Base-by-base conservation (phyloP, 345 rosid species). In the Excoecaria cochinchinensis region DNA sequence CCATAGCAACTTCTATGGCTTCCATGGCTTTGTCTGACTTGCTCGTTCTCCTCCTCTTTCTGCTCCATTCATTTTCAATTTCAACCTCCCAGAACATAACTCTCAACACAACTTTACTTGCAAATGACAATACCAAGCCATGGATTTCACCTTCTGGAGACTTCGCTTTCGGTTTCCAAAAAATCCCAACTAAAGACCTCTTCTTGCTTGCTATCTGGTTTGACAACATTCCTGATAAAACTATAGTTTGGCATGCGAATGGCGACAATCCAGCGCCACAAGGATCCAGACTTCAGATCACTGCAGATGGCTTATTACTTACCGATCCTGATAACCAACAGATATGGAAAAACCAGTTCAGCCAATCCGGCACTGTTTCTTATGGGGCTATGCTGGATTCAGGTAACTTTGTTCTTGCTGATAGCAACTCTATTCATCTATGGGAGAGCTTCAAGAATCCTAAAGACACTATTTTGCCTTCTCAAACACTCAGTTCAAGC, bases 401-500 rank as follows among this genome's bases (percentile, higher is more conserved):
- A 0, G 89, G 89, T 4, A 86, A 84, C 62, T 82, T 84, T 14
- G 87, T 84, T 67, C 81, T 81, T 9, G 42, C 31, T 12, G 71
- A 62, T 72, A 66, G 15, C 22, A 42, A 51, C 47, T 68, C 24
- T 11, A 15, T 11, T 50, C 55, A 58, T 42, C 17, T 75, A 13
- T 86, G 89, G 89, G 79, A 84, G 74, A 82, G 81, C 57, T 86
- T 86, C 68, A 70, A 48, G 52, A 36, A 80, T 77, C 89, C 85
- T 9, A 82, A 79, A 8, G 73, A 86, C 46, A 82, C 87, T 6
- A 76, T 86, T 68, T 52, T 86, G 70, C 89, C 84, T 4, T 24
- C 67, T 36, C 89, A 84, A 70, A 69, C 16, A 21, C 24, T 86
- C 42, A 79, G 69, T 40, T 22, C 62, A 21, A 84, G 42, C 22